Evolutionary conservation across 2,329 filamentous ascomycete genomes (phyloP).

Genomic region (Xylariaceae sp.): DNA sequence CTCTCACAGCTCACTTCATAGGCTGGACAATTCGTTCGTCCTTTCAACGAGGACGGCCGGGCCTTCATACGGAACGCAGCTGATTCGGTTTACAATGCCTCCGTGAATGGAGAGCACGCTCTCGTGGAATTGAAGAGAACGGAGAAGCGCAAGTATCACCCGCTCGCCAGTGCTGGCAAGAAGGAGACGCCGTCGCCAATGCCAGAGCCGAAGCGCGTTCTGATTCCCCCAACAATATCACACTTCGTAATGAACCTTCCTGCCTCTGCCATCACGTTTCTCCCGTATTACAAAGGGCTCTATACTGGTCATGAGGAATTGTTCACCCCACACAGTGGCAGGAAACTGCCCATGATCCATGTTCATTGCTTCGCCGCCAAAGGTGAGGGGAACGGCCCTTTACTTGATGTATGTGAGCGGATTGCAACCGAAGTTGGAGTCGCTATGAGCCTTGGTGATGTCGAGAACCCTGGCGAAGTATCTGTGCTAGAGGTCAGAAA

Average conservation of each 20-base stretch:
- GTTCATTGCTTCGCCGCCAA: conserved; percentile 93
- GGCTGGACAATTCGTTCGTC: conserved; percentile 65
- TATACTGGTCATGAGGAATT: conserved; percentile 68
- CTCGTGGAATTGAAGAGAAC: conserved; percentile 48
- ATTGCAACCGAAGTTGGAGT: conserved; percentile 59
- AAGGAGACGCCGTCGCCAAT: conserved; percentile 25
- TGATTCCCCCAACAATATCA: conserved; percentile 70
- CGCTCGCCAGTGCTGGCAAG: conserved; percentile 18
- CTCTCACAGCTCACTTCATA: conserved; percentile 22
- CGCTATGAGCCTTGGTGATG: conserved; percentile 50
- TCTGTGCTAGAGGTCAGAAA: conserved; percentile 70
- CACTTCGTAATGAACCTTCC: conserved; percentile 99
- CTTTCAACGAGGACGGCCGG: conserved; percentile 79
- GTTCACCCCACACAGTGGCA: conserved; percentile 56
- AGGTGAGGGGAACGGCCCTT: conserved; percentile 65
- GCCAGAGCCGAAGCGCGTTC: conserved; percentile 36
- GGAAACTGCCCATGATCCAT: conserved; percentile 75
- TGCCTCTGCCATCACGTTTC: conserved; percentile 80
- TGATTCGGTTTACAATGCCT: conserved; percentile 52
- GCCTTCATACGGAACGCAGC: conserved; percentile 73
- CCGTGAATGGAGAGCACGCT: conserved; percentile 47
- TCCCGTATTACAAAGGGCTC: conserved; percentile 70
- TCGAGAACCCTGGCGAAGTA: conserved; percentile 43
- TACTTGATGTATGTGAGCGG: conserved; percentile 61
- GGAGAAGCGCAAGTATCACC: conserved; percentile 31